Base-by-base conservation (phyloP, 306 rosid species). In the Prunus armeniaca region DNA sequence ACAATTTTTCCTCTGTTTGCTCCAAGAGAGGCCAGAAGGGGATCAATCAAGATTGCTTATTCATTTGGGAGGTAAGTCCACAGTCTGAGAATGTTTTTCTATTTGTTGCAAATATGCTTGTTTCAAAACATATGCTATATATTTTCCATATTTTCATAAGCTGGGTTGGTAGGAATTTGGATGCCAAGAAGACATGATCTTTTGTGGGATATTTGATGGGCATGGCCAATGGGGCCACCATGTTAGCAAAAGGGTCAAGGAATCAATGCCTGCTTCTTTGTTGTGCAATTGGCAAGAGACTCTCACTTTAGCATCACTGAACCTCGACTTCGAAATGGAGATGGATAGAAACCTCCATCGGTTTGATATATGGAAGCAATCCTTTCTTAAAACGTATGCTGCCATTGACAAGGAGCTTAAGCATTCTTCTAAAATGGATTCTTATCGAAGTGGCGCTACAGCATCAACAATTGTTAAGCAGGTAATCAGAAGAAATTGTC, bases 211-310 rank as follows among this genome's bases (percentile, higher is more conserved):
- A 27, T 93, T 91, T 76, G 94, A 93, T 78, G 98, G 98, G 4
- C 96, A 93, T 85, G 97, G 98, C 0, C 87, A 89, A 4, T 91
- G 96, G 97, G 98, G 98, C 49, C 96, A 93, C 83, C 72, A 84
- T 64, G 88, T 91, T 4, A 84, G 96, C 76, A 91, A 83, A 80
- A 88, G 83, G 83, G 97, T 87, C 13, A 90, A 84, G 55, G 77
- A 91, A 78, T 85, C 87, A 20, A 24, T 93, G 57, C 97, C 97
- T 27, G 50, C 84, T 17, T 71, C 82, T 62, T 77, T 93, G 79
- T 82, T 91, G 9, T 79, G 89, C 88, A 84, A 83, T 63, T 90
- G 94, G 96, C 94, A 91, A 77, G 74, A 83, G 64, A 81, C 80
- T 61, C 50, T 93, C 65, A 84, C 93, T 80, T 81, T 72, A 82